phyloP scores from a whole-genome alignment of 352 stramenopile species.

The Phytopythium oedochilum region DNA sequence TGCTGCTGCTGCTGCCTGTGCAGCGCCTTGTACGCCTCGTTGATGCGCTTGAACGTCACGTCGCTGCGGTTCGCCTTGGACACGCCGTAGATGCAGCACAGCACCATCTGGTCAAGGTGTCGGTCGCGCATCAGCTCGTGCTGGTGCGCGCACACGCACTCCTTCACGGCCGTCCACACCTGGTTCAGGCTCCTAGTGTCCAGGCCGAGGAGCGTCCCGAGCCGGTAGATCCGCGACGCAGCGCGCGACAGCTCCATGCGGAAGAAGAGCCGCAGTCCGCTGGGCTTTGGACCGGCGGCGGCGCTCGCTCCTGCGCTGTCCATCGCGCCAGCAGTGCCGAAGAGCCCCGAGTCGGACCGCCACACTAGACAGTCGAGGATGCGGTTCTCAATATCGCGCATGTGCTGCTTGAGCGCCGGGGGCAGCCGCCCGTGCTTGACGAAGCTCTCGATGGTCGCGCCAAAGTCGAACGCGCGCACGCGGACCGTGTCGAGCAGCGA shows the following conservation, averaged over 20 bases:
- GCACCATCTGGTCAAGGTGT: constrained; percentile 75
- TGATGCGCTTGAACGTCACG: constrained; percentile 69
- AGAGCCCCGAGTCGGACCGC: constrained; percentile 68
- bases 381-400: constrained; percentile 81
- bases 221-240: constrained; percentile 70
- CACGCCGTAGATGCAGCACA: constrained; percentile 83
- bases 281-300: not conserved
- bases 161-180: constrained; percentile 83
- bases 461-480: constrained; percentile 85
- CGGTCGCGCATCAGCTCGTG: constrained; percentile 63
- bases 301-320: not conserved
- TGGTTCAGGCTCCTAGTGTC: constrained; percentile 78
- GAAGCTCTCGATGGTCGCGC: constrained; percentile 85
- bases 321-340: constrained; percentile 8
- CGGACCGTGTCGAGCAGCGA: constrained; percentile 68
- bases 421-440: constrained; percentile 78
- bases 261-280: constrained; percentile 74
- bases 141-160: constrained; percentile 62
- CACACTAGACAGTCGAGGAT: constrained; percentile 79
- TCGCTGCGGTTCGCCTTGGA: constrained; percentile 78
- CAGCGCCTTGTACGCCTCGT: constrained; percentile 74
- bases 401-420: constrained; percentile 76
- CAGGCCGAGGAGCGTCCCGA: constrained; percentile 64
- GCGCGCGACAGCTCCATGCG: constrained; percentile 83
- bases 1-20: constrained; percentile 31